phyloP scores from a whole-genome alignment of 495 filamentous ascomycete species.

The Immersiella caudata region DNA sequence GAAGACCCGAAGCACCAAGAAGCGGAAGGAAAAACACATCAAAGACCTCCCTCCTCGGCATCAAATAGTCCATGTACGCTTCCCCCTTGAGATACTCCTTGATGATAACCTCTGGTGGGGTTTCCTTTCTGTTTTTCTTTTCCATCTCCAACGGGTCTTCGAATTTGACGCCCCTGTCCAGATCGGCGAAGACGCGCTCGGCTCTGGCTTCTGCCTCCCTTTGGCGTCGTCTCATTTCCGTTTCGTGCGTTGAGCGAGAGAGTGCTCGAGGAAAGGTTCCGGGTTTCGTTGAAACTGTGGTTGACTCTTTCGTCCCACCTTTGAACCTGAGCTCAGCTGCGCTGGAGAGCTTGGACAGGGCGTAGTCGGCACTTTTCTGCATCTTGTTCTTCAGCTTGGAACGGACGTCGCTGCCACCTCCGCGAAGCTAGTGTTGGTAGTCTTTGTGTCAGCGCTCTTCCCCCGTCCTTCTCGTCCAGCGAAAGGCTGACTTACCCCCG shows the following conservation, averaged over 20 bases:
- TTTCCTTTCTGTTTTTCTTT: neutral
- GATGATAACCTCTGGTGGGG: neutral
- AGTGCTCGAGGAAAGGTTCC: too few relatives aligned
- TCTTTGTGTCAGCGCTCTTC: too few relatives aligned
- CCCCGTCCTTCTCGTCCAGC: too few relatives aligned
- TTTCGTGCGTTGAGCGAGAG: neutral
- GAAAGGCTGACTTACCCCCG: too few relatives aligned
- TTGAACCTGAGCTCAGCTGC: neutral
- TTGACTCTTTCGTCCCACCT: too few relatives aligned
- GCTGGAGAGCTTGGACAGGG: neutral
- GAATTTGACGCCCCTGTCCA: slow-evolving; percentile 3
- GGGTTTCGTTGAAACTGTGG: too few relatives aligned
- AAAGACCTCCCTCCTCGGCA: neutral
- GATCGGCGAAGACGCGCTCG: slow-evolving; percentile 6
- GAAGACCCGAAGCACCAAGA: neutral
- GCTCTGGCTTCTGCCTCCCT: neutral
- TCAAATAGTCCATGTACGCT: neutral
- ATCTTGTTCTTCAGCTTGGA: too few relatives aligned
- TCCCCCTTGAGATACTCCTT: neutral
- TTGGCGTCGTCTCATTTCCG: neutral
- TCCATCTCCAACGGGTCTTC: slow-evolving; percentile 3
- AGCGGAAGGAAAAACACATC: neutral
- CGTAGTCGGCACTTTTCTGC: too few relatives aligned
- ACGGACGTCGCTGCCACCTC: too few relatives aligned
- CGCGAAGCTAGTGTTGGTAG: too few relatives aligned